Percentiles rank a stretch among this genome's conserved stretches.
Conservation (phyloP, 345 rosid species). For the Mercurialis annua region DNA sequence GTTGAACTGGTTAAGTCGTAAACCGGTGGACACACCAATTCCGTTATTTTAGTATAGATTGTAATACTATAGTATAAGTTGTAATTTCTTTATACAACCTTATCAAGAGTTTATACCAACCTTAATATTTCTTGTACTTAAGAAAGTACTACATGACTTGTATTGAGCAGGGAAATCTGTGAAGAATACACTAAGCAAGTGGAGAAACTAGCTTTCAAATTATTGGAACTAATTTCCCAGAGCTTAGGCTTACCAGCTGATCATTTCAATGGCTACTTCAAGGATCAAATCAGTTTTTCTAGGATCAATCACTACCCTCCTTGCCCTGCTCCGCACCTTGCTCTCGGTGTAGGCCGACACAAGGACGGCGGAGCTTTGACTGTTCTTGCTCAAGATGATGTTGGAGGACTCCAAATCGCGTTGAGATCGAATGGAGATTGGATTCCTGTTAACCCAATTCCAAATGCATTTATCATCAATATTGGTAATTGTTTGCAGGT, state of each 20-base stretch:
- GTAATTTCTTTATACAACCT: too few species aligned
- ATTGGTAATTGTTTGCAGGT: conserved; percentile 68
- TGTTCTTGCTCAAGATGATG: conserved; percentile 68
- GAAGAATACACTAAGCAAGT: conserved; percentile 62
- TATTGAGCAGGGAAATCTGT: conserved; percentile 49
- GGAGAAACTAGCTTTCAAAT: conserved; percentile 56
- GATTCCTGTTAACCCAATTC: conserved; percentile 53
- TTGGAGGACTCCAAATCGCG: conserved; percentile 74
- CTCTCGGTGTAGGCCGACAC: conserved; percentile 86
- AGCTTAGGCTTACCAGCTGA: conserved; percentile 63
- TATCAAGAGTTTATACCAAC: too few species aligned
- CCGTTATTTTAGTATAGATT: too few species aligned
- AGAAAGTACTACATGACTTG: neutral
- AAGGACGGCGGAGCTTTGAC: conserved; percentile 78
- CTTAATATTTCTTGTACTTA: too few species aligned
- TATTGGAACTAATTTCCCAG: conserved; percentile 58
- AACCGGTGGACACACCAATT: too few species aligned
- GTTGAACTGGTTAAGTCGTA: too few species aligned
- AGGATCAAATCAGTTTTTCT: conserved; percentile 57
- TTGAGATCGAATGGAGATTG: conserved; percentile 72
- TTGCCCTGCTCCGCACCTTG: conserved; percentile 73
- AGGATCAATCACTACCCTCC: conserved; percentile 78
- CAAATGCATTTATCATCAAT: conserved; percentile 64
- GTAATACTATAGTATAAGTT: too few species aligned
- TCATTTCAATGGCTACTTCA: conserved; percentile 47